Conservation (phyloP, 306 rosid species). For the Fagus sylvatica region DNA sequence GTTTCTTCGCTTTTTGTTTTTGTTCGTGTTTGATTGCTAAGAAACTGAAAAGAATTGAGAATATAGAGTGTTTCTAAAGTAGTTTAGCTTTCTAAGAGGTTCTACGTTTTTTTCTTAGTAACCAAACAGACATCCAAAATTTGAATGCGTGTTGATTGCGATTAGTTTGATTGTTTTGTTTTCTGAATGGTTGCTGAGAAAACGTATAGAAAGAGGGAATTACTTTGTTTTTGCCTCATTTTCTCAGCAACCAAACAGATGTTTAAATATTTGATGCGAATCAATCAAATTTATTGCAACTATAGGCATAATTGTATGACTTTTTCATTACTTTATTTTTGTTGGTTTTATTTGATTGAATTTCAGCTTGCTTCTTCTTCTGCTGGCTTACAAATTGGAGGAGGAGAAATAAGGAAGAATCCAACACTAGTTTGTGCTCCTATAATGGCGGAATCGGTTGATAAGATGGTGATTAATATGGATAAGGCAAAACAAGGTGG, state of each 20-base stretch:
- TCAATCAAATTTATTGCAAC: neutral
- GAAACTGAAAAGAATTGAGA: too few relatives aligned
- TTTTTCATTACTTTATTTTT: neutral
- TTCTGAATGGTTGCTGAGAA: neutral
- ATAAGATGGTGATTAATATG: conserved; percentile 43
- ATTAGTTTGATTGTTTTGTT: neutral
- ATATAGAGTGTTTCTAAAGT: too few relatives aligned
- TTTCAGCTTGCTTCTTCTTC: conserved; percentile 45
- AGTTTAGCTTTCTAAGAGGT: neutral
- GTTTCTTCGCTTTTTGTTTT: too few relatives aligned
- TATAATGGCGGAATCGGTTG: conserved; percentile 52
- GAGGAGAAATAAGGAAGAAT: conserved; percentile 36
- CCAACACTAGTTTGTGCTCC: conserved; percentile 61
- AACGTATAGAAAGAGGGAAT: neutral
- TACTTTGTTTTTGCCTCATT: neutral
- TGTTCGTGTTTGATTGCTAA: too few relatives aligned
- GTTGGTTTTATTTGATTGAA: neutral
- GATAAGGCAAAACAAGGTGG: conserved; percentile 45
- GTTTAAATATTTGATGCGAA: neutral
- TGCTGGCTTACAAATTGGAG: conserved; percentile 27
- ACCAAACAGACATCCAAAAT: neutral
- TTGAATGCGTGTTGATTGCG: neutral
- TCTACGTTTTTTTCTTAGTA: neutral
- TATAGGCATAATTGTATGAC: neutral
- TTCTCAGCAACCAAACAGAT: neutral